Conservation (phyloP, 352 stramenopile species). For the Globisporangium irregulare region DNA sequence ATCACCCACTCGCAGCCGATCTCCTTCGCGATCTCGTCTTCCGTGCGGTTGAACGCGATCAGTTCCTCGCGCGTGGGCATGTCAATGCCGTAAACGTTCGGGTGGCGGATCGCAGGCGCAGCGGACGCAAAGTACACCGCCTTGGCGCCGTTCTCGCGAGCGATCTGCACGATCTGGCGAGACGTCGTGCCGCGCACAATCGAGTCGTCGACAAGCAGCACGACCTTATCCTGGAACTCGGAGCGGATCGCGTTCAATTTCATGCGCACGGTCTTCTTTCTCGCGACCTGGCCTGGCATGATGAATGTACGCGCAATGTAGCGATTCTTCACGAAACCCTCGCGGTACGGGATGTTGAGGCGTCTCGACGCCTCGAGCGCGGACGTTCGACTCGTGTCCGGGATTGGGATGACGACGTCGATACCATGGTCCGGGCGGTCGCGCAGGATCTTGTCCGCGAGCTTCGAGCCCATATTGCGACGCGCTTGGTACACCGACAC, state of each 20-base stretch:
- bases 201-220: conserved; percentile 99
- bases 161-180: conserved; percentile 98
- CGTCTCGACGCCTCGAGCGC: conserved; percentile 90
- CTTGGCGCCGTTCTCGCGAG: conserved; percentile 95
- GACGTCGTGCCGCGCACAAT: conserved; percentile 99
- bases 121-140: conserved; percentile 96
- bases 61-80: conserved; percentile 98
- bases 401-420: conserved; percentile 99
- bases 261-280: conserved; percentile 97
- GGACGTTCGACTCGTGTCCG: conserved; percentile 96
- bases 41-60: conserved; percentile 94
- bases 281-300: conserved; percentile 96
- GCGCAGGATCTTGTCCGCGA: conserved; percentile 94
- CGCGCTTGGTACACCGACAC: conserved; percentile 97
- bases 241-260: conserved; percentile 98
- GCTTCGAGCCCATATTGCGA: conserved; percentile 97
- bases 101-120: conserved; percentile 96
- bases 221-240: conserved; percentile 92
- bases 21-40: conserved; percentile 92
- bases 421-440: conserved; percentile 91
- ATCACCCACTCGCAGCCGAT: conserved; percentile 96
- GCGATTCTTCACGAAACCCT: conserved; percentile 99
- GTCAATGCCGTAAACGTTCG: conserved; percentile 99
- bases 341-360: conserved; percentile 92
- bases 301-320: conserved; percentile 99